phyloP scores from a whole-genome alignment of 2,329 filamentous ascomycete genomes.

The Colletotrichum noveboracense region DNA sequence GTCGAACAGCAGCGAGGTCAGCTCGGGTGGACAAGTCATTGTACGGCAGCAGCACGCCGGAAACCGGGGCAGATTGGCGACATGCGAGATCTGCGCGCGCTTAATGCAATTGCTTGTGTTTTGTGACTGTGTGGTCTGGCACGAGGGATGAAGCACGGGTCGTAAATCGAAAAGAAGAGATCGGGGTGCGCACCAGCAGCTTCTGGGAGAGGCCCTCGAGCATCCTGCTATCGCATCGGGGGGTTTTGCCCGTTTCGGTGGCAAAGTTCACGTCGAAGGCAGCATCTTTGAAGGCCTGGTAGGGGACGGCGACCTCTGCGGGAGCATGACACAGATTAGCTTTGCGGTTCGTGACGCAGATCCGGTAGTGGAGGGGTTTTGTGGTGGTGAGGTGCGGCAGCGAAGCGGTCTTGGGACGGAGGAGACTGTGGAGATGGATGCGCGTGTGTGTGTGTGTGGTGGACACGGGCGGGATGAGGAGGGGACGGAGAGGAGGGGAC shows the following conservation, averaged over 20 bases:
- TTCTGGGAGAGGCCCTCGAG: constrained; percentile 53
- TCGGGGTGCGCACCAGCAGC: constrained; percentile 44
- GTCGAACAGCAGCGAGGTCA: background rate
- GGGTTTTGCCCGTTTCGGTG: constrained; percentile 52
- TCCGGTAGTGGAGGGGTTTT: background rate
- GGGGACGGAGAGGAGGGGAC: background rate
- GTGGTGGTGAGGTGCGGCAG: background rate
- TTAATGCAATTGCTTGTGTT: background rate
- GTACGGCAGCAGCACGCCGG: background rate
- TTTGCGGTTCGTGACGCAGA: constrained; percentile 4
- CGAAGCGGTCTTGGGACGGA: background rate
- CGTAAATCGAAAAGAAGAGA: background rate
- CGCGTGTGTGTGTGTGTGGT: background rate
- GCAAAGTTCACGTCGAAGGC: constrained; percentile 54
- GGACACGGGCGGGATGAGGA: background rate
- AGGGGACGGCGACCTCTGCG: constrained; percentile 56
- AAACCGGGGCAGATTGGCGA: background rate
- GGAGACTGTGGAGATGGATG: background rate
- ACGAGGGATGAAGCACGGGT: background rate
- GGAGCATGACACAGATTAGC: background rate
- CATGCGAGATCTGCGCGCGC: background rate
- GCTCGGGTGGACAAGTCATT: background rate
- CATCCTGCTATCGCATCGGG: constrained; percentile 55
- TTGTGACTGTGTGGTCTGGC: background rate
- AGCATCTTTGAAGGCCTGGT: constrained; percentile 49